These are phyloP conservation scores for Eimeria necatrix DNA, from an alignment of 169 alveolate species.

Conservation along the genomic window DNA sequence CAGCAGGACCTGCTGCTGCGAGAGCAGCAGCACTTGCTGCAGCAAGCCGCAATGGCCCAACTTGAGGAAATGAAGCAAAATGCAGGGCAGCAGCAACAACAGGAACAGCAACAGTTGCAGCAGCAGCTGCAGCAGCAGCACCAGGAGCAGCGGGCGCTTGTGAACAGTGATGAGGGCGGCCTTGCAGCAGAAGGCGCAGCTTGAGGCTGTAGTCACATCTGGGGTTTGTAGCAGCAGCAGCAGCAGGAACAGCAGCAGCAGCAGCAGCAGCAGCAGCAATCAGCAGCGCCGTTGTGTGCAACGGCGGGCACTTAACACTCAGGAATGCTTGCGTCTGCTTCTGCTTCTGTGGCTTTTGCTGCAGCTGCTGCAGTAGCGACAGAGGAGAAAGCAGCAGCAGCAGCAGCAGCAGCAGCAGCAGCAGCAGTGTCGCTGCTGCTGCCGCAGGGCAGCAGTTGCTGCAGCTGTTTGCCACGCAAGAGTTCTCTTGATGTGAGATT, in stretches of 20 bases:
- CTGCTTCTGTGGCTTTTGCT: background rate
- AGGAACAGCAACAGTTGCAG: conserved; percentile 29
- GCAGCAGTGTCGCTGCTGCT: background rate
- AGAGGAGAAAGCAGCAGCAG: background rate
- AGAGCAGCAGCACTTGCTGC: background rate
- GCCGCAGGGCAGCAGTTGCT: background rate
- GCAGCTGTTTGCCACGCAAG: background rate
- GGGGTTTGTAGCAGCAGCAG: conserved; percentile 41
- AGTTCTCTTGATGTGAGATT: background rate
- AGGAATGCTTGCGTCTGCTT: no score
- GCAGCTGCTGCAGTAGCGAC: background rate
- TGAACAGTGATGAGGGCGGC: background rate
- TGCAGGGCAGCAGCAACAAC: conserved; percentile 25
- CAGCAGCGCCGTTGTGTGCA: no score
- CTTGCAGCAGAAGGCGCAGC: background rate
- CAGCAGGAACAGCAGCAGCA: conserved; percentile 29
- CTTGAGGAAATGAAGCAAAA: conserved; percentile 24
- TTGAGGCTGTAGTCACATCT: background rate
- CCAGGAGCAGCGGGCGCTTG: conserved; percentile 48
- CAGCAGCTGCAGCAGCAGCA: conserved; percentile 70
- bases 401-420: background rate
- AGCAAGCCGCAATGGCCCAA: background rate
- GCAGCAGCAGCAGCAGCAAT: conserved; percentile 29
- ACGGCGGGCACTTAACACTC: no score
- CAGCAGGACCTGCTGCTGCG: conserved; percentile 9